Conservation (phyloP, 495 filamentous ascomycete species). For the Xylaria telfairii region DNA sequence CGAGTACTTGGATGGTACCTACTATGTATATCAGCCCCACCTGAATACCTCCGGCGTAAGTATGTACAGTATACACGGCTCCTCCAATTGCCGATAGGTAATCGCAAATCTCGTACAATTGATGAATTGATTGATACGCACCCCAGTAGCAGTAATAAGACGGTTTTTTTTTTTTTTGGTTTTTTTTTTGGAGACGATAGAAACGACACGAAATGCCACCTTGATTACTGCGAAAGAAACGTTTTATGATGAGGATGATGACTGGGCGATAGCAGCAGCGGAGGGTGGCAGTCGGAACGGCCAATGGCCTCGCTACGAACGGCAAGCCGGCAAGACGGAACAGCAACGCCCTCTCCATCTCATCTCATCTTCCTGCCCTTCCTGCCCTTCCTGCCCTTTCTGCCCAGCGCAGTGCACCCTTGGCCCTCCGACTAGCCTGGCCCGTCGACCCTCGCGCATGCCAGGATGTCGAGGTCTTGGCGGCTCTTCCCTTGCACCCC, state of each 20-base stretch:
- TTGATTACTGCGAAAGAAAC: slow-evolving; percentile 2
- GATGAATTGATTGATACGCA: slow-evolving; percentile 4
- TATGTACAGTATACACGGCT: background rate
- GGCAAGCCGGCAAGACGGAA: slow-evolving; percentile 26
- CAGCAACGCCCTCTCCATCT: background rate
- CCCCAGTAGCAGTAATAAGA: background rate
- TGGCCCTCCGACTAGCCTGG: no score
- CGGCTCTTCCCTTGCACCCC: slow-evolving; percentile 1
- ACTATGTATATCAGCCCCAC: background rate
- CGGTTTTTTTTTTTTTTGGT: no score
- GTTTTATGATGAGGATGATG: background rate
- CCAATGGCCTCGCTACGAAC: slow-evolving; percentile 24
- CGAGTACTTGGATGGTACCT: slow-evolving; percentile 1
- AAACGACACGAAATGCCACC: background rate
- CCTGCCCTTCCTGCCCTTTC: no score
- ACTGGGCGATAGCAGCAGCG: background rate
- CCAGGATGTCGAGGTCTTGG: slow-evolving; percentile 19
- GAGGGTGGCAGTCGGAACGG: slow-evolving; percentile 22
- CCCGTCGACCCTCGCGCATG: background rate
- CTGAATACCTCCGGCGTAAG: background rate
- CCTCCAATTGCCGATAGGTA: slow-evolving; percentile 7
- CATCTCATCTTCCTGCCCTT: background rate
- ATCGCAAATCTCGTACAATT: background rate
- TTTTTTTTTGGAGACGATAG: background rate
- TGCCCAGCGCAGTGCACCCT: no score